These are phyloP conservation scores for Pseudognaphalium luteoalbum DNA, from an alignment of 129 eudicot species.

Conservation along the genomic window DNA sequence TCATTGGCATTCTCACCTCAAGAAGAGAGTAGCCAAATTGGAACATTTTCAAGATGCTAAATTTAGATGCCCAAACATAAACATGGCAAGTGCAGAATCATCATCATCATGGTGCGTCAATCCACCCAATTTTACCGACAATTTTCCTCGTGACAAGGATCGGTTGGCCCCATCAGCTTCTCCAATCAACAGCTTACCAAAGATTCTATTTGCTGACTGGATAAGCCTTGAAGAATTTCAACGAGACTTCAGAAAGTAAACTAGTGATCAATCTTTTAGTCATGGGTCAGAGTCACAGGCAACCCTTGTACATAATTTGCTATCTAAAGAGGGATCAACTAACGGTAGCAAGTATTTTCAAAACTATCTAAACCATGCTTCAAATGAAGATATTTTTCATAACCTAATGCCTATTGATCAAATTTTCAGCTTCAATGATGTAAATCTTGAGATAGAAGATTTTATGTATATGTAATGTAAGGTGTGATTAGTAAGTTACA, in stretches of 20 bases:
- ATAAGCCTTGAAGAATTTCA: slow-evolving; percentile 34
- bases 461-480: slow-evolving; percentile 20
- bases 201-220: slow-evolving; percentile 58
- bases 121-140: background rate
- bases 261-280: slow-evolving; percentile 1
- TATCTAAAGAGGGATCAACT: background rate
- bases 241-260: slow-evolving; percentile 6
- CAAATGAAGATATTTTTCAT: slow-evolving; percentile 5
- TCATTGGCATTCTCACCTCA: slow-evolving; percentile 63
- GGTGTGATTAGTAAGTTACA: too few species aligned
- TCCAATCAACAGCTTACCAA: slow-evolving; percentile 30
- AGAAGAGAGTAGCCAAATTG: slow-evolving; percentile 34
- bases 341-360: background rate
- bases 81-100: background rate
- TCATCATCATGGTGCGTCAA: slow-evolving; percentile 18
- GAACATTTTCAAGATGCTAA: slow-evolving; percentile 5
- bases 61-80: slow-evolving; percentile 2
- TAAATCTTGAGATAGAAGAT: slow-evolving; percentile 20
- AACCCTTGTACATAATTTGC: background rate
- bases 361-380: background rate
- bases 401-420: slow-evolving; percentile 15
- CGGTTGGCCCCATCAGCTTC: slow-evolving; percentile 15
- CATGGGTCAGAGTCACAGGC: background rate
- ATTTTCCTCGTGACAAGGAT: background rate
- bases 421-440: slow-evolving; percentile 18